These are phyloP conservation scores for Mycena vulgaris DNA, from an alignment of 768 basidiomycete genomes.

Conservation along the genomic window DNA sequence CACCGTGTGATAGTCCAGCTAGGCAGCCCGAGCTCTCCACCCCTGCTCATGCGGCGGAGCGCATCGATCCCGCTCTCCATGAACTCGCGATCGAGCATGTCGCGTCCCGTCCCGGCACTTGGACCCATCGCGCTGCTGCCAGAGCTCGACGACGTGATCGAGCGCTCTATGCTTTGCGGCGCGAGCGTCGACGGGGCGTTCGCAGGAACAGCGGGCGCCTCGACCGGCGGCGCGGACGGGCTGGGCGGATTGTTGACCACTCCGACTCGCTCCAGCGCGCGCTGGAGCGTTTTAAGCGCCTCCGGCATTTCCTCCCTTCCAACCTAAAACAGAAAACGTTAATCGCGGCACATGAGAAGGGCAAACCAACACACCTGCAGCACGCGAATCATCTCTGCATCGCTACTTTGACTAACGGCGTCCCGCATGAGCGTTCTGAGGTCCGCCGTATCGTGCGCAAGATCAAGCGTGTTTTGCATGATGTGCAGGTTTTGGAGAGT, in stretches of 20 bases:
- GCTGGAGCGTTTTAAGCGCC: conserved; percentile 69
- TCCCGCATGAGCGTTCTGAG: conserved; percentile 52
- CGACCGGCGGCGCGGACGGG: conserved; percentile 17
- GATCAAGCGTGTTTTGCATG: conserved; percentile 53
- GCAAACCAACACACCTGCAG: conserved; percentile 51
- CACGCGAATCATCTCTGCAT: conserved; percentile 60
- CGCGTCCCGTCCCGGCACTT: conserved; percentile 40
- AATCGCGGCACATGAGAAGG: background rate
- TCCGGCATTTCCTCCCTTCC: conserved; percentile 66
- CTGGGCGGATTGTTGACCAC: conserved; percentile 33
- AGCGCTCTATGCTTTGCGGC: conserved; percentile 37
- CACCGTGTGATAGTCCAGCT: conserved; percentile 85
- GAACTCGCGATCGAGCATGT: conserved; percentile 78
- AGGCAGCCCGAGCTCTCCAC: conserved; percentile 62
- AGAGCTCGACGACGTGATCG: conserved; percentile 37
- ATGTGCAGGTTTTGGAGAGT: conserved; percentile 35
- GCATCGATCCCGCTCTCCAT: conserved; percentile 83
- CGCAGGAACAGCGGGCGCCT: background rate
- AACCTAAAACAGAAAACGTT: conserved; percentile 45
- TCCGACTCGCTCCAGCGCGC: conserved; percentile 55
- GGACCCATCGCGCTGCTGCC: conserved; percentile 30
- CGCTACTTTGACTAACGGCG: conserved; percentile 57
- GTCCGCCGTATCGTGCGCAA: conserved; percentile 53
- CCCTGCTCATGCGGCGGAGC: conserved; percentile 71
- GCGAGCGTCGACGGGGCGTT: conserved; percentile 13